Evolutionary conservation across 2,329 filamentous ascomycete genomes (phyloP).

Genomic region (Ustulina deusta): DNA sequence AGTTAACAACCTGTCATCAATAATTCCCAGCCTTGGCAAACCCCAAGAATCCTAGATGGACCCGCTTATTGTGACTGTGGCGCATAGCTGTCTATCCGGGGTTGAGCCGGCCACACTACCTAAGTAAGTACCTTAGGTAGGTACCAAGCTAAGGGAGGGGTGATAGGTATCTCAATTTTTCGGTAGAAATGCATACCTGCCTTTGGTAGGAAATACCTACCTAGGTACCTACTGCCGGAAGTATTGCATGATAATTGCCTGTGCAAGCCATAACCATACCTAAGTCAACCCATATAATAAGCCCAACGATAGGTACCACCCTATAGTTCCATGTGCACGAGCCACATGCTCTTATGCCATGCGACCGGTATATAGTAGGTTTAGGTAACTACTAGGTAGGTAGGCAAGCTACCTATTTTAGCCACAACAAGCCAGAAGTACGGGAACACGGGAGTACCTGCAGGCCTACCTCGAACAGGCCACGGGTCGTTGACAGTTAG

Average conservation of each 20-base stretch:
- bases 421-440: background rate
- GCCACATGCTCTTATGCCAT: background rate
- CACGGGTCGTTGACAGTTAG: background rate
- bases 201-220: too few species aligned
- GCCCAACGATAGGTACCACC: too few species aligned
- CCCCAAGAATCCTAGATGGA: background rate
- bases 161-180: too few species aligned
- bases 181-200: too few species aligned
- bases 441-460: conserved; percentile 12
- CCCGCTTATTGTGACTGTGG: conserved; percentile 8
- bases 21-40: conserved; percentile 45
- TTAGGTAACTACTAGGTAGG: background rate
- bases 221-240: too few species aligned
- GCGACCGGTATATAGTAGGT: background rate
- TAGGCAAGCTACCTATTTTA: too few species aligned
- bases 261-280: too few species aligned
- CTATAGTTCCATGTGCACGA: background rate
- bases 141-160: background rate
- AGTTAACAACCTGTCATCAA: conserved; percentile 47
- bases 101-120: too few species aligned
- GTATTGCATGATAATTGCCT: too few species aligned
- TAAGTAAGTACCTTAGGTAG: too few species aligned
- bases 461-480: background rate
- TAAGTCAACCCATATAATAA: too few species aligned
- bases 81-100: too few species aligned